Base-by-base conservation (phyloP, 495 filamentous ascomycete genomes). In the Tuber borchii region DNA sequence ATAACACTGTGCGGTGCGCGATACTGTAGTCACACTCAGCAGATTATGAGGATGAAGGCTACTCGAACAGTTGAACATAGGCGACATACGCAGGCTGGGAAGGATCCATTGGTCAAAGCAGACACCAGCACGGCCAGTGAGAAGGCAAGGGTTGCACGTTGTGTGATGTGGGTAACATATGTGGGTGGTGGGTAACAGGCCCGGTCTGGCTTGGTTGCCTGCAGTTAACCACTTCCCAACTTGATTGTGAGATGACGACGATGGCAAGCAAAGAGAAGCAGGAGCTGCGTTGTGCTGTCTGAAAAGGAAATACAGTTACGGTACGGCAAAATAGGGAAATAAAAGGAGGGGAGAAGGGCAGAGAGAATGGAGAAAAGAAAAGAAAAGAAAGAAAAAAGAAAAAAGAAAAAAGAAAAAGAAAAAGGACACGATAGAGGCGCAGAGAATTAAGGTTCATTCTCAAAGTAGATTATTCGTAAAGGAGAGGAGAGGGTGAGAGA, bases 181-280 rank as follows among this genome's bases (percentile, higher is more conserved):
- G 56, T 65, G 56, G n/a, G n/a, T 56, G n/a, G 22, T 65, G n/a
- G 26, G 56, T 65, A 65, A 65, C 56, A 65, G 56, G n/a, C 14
- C n/a, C 12, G 56, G 45, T 46, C 45, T 46, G 45, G 56, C 79
- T 82, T 80, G 80, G 86, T 86, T 86, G 85, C 85, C 84, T 83
- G 83, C 83, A 83, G 81, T 85, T 85, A 84, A 83, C 83, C 81
- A 65, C 82, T 75, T 65, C 56, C 80, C 79, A 83, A 80, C 83
- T 83, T 78, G 83, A 86, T 86, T 86, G 83, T 85, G 85, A 85
- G 86, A 86, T 86, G 86, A 80, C 86, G 84, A 85, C 83, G 83
- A 84, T 82, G 80, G 82, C 81, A 79, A 80, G 75, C 76, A 81
- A 78, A 84, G 84, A 83, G 81, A 56, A 26, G 51, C 51, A 26